These are phyloP conservation scores for Hura crepitans DNA, from an alignment of 441 rosid species.

Conservation along the genomic window DNA sequence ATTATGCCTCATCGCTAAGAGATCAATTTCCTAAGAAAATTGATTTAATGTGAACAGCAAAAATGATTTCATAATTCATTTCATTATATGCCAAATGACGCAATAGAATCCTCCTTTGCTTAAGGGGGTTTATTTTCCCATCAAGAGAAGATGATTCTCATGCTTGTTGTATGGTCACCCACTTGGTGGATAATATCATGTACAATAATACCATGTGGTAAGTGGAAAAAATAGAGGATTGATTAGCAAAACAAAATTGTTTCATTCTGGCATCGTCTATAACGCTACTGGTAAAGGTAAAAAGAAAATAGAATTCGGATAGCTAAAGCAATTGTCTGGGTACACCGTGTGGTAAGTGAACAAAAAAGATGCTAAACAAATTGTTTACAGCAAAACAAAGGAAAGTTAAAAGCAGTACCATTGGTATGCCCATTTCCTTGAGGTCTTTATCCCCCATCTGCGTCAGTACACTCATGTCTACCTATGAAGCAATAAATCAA, in stretches of 20 bases:
- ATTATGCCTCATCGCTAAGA: slow-evolving; percentile 11
- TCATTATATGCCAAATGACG: neutral
- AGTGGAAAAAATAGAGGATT: too few relatives aligned
- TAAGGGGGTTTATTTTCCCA: neutral
- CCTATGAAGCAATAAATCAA: slow-evolving; percentile 31
- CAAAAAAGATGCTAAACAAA: too few relatives aligned
- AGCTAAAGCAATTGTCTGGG: too few relatives aligned
- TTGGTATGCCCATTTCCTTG: slow-evolving; percentile 60
- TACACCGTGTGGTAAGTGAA: too few relatives aligned
- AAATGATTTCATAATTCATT: too few relatives aligned
- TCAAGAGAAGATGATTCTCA: neutral
- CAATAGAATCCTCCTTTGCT: neutral
- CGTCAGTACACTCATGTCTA: slow-evolving; percentile 54
- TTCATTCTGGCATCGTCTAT: too few relatives aligned
- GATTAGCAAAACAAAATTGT: too few relatives aligned
- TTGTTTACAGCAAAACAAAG: too few relatives aligned
- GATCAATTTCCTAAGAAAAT: neutral
- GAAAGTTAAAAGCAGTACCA: slow-evolving; percentile 35
- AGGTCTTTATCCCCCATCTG: slow-evolving; percentile 56
- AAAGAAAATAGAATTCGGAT: too few relatives aligned
- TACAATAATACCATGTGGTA: neutral
- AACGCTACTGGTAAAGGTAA: too few relatives aligned
- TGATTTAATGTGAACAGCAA: neutral
- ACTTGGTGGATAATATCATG: neutral
- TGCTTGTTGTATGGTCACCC: neutral